These are phyloP conservation scores for Metschnikowia reukaufii DNA, from an alignment of 805 yeast genomes.

Conservation along the genomic window DNA sequence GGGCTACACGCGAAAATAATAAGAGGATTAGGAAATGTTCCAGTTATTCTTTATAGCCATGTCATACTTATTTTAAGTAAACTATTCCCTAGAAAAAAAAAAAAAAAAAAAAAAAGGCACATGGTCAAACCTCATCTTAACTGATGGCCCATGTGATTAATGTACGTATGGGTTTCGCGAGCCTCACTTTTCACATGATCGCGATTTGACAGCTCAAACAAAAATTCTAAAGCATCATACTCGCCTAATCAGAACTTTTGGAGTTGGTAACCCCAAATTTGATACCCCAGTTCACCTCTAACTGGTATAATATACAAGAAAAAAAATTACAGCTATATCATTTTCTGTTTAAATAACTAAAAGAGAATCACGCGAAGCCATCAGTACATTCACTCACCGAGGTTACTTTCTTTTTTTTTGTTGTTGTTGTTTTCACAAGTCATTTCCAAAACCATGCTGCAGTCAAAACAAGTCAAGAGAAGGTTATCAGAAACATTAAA, in stretches of 20 bases:
- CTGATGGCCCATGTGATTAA: constrained; percentile 2
- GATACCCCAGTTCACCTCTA: background rate
- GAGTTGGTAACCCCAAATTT: background rate
- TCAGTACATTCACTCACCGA: too few relatives aligned
- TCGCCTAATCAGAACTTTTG: background rate
- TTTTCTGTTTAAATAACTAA: too few relatives aligned
- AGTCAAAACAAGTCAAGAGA: constrained; percentile 13
- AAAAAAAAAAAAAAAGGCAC: too few relatives aligned
- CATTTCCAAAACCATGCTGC: constrained; percentile 6
- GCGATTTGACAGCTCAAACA: background rate
- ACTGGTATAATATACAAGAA: too few relatives aligned
- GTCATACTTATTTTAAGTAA: too few relatives aligned
- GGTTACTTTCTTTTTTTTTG: background rate
- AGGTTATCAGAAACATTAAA: constrained; percentile 12
- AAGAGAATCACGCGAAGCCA: too few relatives aligned
- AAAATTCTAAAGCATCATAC: background rate
- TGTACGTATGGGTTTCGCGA: constrained; percentile 1
- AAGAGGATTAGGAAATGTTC: too few relatives aligned
- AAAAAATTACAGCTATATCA: too few relatives aligned
- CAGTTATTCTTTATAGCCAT: too few relatives aligned
- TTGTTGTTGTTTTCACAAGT: background rate
- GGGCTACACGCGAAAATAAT: too few relatives aligned
- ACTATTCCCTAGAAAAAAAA: too few relatives aligned
- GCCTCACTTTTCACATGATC: constrained; percentile 9
- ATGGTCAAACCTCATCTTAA: too few relatives aligned